phyloP scores from a whole-genome alignment of 352 stramenopile genomes.

The Phytophthora ramorum region DNA sequence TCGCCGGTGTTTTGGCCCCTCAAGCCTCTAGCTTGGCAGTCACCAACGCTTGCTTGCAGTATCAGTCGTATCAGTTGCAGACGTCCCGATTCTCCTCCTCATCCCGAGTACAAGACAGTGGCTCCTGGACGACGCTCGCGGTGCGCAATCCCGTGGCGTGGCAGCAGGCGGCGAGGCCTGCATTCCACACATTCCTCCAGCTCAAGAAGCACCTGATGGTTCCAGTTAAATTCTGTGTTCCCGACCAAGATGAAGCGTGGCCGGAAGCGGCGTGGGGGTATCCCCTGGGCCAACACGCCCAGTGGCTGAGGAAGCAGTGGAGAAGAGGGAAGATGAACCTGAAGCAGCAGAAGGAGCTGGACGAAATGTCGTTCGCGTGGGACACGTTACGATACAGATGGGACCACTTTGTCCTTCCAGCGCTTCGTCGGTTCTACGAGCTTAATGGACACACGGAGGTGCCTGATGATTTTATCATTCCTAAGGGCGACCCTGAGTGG shows the following conservation, averaged over 20 bases:
- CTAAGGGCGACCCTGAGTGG: conserved; percentile 11
- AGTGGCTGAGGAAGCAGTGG: conserved; percentile 3
- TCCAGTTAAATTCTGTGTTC: neutral
- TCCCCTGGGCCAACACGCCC: neutral
- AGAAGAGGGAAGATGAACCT: conserved; percentile 1
- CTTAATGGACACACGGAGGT: conserved; percentile 42
- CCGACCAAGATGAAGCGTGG: neutral
- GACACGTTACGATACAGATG: conserved; percentile 33
- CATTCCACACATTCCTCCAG: conserved; percentile 1
- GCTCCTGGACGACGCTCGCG: conserved; percentile 6
- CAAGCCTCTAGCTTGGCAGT: neutral
- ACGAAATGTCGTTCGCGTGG: conserved; percentile 35
- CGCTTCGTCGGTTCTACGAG: conserved; percentile 33
- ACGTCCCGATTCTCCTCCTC: neutral
- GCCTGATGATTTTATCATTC: conserved; percentile 35
- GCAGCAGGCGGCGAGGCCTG: conserved; percentile 1
- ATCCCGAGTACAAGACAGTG: neutral
- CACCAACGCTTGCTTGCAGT: neutral
- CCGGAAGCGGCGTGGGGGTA: conserved; percentile 11
- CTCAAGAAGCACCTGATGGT: conserved; percentile 2
- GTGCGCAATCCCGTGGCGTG: conserved; percentile 1
- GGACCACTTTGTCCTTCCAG: conserved; percentile 32
- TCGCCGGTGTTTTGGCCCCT: neutral
- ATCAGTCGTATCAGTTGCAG: neutral
- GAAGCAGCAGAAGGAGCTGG: conserved; percentile 26